Base-by-base conservation (phyloP, 371 early-diverging fungal species). In the Apophysomyces ossiformis region DNA sequence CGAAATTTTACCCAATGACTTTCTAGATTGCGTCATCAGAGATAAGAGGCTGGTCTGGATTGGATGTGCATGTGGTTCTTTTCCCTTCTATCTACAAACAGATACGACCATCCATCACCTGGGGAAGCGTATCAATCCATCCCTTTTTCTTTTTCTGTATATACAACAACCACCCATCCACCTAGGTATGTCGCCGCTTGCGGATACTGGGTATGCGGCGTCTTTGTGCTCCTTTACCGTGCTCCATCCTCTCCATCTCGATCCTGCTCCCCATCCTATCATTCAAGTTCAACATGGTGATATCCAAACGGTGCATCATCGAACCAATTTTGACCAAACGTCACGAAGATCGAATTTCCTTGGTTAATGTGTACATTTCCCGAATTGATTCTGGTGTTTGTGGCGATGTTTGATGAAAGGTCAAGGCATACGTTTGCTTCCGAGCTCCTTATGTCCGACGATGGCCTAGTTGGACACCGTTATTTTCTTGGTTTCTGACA, bases 351-450 rank as follows among this genome's bases (percentile, higher is more conserved):
- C 46, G 5, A 43, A 45, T 45, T 45, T 18, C 46, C 46, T 45
- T 38, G 35, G 35, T 61, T n/a, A 45, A 45, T 60, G 32, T 41
- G 61, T 61, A 15, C 47, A 35, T 56, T 66, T 66, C 35, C 67
- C 67, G 15, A 66, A 46, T 3, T 66, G 61, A 54, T 66, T 61
- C 54, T 66, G 60, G 38, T 66, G 56, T 37, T 66, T 45, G 46
- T 18, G 6, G 16, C 16, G 46, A 18, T 45, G 46, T 45, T 45
- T 45, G 16, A 45, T 45, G 46, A 26, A 45, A 18, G 46, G 46
- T 45, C 46, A 45, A 45, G 46, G 46, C 46, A 45, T 45, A 16
- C 46, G 46, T 45, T 45, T 45, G 46, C 46, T 45, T 45, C 46
- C 46, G 16, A 45, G 46, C 46, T 45, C 46, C 46, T 45, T 45